These are phyloP conservation scores for Cavenderia fasciculata DNA, from an alignment of 78 protist genomes.

Conservation along the genomic window DNA sequence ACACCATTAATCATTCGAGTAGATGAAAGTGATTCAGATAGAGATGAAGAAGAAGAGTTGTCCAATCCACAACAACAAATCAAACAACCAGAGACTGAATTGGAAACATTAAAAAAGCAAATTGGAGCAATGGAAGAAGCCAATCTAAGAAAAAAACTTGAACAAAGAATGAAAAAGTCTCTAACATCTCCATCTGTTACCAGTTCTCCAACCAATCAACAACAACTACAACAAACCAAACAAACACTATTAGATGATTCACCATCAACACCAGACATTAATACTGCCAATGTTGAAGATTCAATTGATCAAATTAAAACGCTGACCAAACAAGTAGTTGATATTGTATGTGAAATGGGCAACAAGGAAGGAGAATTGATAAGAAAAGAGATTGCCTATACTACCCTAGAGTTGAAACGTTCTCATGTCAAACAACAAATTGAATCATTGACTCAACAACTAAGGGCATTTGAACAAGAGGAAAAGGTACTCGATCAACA, in stretches of 20 bases:
- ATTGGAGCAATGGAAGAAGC: slow-evolving; percentile 39
- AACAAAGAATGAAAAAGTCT: not conserved
- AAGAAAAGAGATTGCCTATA: no score
- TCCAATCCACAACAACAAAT: not conserved
- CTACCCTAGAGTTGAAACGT: no score
- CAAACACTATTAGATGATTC: not conserved
- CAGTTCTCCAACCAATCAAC: not conserved
- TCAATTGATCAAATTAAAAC: no score
- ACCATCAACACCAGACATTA: not conserved
- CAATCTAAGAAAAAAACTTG: slow-evolving; percentile 48
- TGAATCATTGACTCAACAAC: no score
- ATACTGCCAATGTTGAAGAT: not conserved
- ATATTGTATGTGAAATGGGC: no score
- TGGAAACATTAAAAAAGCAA: slow-evolving; percentile 29
- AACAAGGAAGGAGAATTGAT: no score
- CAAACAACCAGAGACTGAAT: not conserved
- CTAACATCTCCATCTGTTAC: not conserved
- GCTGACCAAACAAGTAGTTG: no score
- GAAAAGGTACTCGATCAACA: no score
- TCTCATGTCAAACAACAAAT: no score
- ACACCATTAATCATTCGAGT: not conserved
- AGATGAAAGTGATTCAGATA: slow-evolving; percentile 33
- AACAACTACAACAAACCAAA: not conserved
- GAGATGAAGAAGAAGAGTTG: slow-evolving; percentile 9
- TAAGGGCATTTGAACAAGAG: no score